These are phyloP conservation scores for Pseudogymnoascus sp. DNA, from an alignment of 2,329 filamentous ascomycete species.

Conservation along the genomic window DNA sequence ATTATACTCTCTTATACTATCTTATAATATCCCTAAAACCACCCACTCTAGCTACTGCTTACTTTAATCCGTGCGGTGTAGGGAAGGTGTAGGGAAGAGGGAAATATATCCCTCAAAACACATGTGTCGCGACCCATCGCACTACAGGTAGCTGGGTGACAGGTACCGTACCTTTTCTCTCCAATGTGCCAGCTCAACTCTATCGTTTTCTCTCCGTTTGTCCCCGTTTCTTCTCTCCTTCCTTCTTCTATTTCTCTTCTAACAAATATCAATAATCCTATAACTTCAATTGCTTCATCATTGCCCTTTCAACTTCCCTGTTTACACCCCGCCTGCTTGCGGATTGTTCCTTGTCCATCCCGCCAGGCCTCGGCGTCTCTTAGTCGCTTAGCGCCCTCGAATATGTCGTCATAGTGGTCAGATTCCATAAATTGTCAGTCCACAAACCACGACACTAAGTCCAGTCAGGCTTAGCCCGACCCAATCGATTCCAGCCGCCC, in stretches of 20 bases:
- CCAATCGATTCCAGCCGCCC: not conserved
- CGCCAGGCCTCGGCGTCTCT: not conserved
- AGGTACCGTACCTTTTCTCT: not conserved
- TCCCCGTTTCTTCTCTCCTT: not conserved
- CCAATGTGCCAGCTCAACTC: not conserved
- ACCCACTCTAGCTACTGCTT: not conserved
- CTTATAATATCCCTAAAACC: not conserved
- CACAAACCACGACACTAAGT: not conserved
- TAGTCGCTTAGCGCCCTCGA: not conserved
- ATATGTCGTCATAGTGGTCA: not conserved
- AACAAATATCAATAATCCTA: not conserved
- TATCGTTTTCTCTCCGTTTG: not conserved
- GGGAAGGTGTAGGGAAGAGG: not conserved
- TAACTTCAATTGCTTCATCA: not conserved
- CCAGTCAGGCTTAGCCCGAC: not conserved
- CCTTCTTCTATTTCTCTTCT: not conserved
- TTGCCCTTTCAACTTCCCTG: not conserved
- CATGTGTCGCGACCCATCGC: not conserved
- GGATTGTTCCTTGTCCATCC: not conserved
- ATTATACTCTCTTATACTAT: not conserved
- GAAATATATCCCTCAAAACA: slow-evolving; percentile 8
- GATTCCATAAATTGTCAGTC: not conserved
- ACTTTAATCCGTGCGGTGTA: not conserved
- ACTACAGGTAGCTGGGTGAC: not conserved
- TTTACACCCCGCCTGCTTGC: not conserved